Percentiles rank a stretch among this genome's conserved stretches.
These are phyloP conservation scores for slime mould (Dictyostelium discoideum) DNA, from an alignment of 78 protist genomes.

Conservation along the genomic window DNA sequence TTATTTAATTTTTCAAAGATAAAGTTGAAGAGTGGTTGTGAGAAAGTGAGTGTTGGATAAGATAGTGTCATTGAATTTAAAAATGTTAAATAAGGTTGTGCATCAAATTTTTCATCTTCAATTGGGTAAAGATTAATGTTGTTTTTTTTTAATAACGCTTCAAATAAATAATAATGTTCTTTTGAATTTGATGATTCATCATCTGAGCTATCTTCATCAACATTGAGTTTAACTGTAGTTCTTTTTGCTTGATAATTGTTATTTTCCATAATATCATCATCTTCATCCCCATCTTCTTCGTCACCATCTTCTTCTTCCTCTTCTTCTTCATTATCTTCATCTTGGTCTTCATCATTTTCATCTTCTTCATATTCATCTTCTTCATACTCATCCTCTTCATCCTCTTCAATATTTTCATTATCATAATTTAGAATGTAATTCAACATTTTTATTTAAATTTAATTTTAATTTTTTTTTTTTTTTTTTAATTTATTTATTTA, in stretches of 20 bases:
- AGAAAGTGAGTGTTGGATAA: not conserved
- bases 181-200: not conserved
- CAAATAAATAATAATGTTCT: not conserved
- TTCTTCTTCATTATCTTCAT: not conserved
- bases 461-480: not conserved
- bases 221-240: too few relatives aligned
- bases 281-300: not conserved
- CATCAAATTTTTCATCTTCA: not conserved
- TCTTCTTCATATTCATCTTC: not conserved
- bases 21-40: not conserved
- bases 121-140: not conserved
- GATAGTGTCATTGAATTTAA: not conserved
- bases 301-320: not conserved
- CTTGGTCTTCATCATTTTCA: not conserved
- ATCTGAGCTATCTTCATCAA: not conserved
- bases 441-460: not conserved
- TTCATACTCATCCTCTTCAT: not conserved
- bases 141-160: not conserved
- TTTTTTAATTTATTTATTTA: not conserved
- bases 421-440: not conserved
- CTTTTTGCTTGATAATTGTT: too few relatives aligned
- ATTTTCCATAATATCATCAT: not conserved
- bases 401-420: not conserved
- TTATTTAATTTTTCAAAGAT: not conserved
- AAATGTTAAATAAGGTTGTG: not conserved